A percentile compares a stretch with the other conserved stretches of the same genome.
Conservation (phyloP, 2,329 filamentous ascomycete genomes). For the Cercospora zeae-maydis region DNA sequence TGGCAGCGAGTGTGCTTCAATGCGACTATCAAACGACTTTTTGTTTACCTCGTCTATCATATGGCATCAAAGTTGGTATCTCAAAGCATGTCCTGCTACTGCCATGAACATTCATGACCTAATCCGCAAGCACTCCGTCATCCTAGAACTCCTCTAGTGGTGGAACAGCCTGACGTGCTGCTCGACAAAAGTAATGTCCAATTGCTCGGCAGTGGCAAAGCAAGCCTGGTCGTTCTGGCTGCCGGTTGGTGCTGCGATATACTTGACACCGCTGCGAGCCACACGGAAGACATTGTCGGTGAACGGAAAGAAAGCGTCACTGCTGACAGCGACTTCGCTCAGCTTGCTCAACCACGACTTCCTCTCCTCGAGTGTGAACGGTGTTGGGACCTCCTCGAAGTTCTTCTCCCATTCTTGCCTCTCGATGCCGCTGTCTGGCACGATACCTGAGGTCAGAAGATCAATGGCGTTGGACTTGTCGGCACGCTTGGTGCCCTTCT, state of each 20-base stretch:
- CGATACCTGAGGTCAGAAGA: conserved; percentile 83
- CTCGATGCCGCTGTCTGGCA: conserved; percentile 80
- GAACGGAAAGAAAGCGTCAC: conserved; percentile 98
- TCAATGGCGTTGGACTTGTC: conserved; percentile 99
- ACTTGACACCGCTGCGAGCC: conserved; percentile 84
- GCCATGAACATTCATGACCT: background rate
- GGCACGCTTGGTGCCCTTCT: conserved; percentile 91
- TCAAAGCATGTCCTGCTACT: conserved; percentile 4
- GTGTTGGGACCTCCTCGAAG: conserved; percentile 81
- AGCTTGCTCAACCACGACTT: conserved; percentile 82
- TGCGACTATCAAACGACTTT: background rate
- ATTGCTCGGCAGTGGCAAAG: conserved; percentile 84
- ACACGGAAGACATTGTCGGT: conserved; percentile 96
- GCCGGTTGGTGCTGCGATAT: conserved; percentile 87
- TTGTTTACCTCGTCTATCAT: background rate
- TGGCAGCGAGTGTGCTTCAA: background rate
- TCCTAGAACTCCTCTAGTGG: conserved; percentile 56
- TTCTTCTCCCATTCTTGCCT: conserved; percentile 80
- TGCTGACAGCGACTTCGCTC: conserved; percentile 77
- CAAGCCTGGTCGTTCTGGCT: conserved; percentile 81
- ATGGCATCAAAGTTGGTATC: conserved; percentile 9
- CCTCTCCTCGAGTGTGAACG: conserved; percentile 81
- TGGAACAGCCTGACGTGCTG: conserved; percentile 93
- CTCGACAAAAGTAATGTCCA: conserved; percentile 91
- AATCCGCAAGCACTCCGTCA: background rate